These are phyloP conservation scores for Globisporangium alternatum DNA, from an alignment of 352 stramenopile species.

Conservation along the genomic window DNA sequence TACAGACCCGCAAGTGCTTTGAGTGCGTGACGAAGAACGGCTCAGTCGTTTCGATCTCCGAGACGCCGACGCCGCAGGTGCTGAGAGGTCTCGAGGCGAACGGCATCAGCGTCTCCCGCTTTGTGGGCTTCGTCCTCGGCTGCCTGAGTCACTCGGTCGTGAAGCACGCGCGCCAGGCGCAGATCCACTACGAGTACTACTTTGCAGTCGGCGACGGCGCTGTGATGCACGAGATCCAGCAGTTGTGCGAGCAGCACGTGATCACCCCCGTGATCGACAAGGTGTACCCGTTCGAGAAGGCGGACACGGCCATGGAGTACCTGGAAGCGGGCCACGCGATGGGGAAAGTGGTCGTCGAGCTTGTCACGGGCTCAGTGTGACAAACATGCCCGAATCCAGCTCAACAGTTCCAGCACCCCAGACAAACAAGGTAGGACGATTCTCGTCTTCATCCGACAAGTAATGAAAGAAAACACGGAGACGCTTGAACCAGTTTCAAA, in stretches of 20 bases:
- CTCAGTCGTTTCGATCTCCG: slow-evolving; percentile 37
- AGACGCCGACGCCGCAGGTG: slow-evolving; percentile 29
- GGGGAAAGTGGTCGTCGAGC: slow-evolving; percentile 47
- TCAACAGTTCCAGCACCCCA: too few relatives aligned
- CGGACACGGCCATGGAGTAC: slow-evolving; percentile 39
- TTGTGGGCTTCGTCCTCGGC: slow-evolving; percentile 33
- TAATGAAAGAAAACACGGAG: neutral
- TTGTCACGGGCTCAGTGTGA: slow-evolving; percentile 16
- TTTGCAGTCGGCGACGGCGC: slow-evolving; percentile 28
- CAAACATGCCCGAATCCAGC: neutral
- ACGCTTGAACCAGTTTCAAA: neutral
- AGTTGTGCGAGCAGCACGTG: slow-evolving; percentile 25
- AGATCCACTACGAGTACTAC: slow-evolving; percentile 42
- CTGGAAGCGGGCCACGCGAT: slow-evolving; percentile 38
- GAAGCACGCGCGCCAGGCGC: slow-evolving; percentile 28
- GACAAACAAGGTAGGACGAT: too few relatives aligned
- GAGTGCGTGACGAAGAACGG: slow-evolving; percentile 42
- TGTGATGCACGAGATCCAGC: slow-evolving; percentile 31
- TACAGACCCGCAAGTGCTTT: slow-evolving; percentile 36
- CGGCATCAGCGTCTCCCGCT: slow-evolving; percentile 27
- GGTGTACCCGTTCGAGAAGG: slow-evolving; percentile 46
- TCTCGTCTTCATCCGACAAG: neutral
- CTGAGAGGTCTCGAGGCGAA: slow-evolving; percentile 21
- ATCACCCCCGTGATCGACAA: slow-evolving; percentile 41
- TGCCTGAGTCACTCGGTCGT: slow-evolving; percentile 39